These are phyloP conservation scores for Kazachstania bromeliacearum DNA, from an alignment of 805 yeast genomes.

Conservation along the genomic window DNA sequence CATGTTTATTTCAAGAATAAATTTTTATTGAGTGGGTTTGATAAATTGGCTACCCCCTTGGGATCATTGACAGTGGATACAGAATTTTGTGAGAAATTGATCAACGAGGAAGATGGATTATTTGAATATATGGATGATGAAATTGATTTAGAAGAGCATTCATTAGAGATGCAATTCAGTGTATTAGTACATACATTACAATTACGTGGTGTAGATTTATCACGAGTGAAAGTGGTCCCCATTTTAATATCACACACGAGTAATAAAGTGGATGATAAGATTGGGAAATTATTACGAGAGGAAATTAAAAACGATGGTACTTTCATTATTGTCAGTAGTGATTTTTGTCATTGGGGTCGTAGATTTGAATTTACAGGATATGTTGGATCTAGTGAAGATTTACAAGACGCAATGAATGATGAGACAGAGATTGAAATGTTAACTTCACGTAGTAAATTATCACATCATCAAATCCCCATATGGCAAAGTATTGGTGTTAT, in stretches of 20 bases:
- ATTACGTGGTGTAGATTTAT: slow-evolving; percentile 29
- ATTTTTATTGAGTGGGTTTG: slow-evolving; percentile 45
- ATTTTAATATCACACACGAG: slow-evolving; percentile 64
- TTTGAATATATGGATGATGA: slow-evolving; percentile 49
- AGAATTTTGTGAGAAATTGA: slow-evolving; percentile 32
- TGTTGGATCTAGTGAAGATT: slow-evolving; percentile 26
- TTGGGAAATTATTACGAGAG: slow-evolving; percentile 43
- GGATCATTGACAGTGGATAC: slow-evolving; percentile 66
- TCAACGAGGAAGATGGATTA: slow-evolving; percentile 20
- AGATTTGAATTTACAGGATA: slow-evolving; percentile 53
- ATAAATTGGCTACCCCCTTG: slow-evolving; percentile 66
- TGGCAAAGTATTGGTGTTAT: slow-evolving; percentile 63
- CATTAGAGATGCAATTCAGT: slow-evolving; percentile 92
- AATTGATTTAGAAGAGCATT: slow-evolving; percentile 78
- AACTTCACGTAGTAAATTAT: slow-evolving; percentile 21
- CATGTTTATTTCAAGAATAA: slow-evolving; percentile 67
- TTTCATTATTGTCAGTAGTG: slow-evolving; percentile 68
- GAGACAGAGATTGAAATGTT: slow-evolving; percentile 26
- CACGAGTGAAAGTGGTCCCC: slow-evolving; percentile 55
- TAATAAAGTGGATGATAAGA: slow-evolving; percentile 32
- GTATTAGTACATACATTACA: slow-evolving; percentile 41
- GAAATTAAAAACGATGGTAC: slow-evolving; percentile 51
- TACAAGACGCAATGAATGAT: slow-evolving; percentile 25
- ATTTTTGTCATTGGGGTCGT: slow-evolving; percentile 92
- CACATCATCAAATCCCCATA: slow-evolving; percentile 39